phyloP scores from a whole-genome alignment of 1,284 basidiomycete genomes.

The Marasmius sp. region DNA sequence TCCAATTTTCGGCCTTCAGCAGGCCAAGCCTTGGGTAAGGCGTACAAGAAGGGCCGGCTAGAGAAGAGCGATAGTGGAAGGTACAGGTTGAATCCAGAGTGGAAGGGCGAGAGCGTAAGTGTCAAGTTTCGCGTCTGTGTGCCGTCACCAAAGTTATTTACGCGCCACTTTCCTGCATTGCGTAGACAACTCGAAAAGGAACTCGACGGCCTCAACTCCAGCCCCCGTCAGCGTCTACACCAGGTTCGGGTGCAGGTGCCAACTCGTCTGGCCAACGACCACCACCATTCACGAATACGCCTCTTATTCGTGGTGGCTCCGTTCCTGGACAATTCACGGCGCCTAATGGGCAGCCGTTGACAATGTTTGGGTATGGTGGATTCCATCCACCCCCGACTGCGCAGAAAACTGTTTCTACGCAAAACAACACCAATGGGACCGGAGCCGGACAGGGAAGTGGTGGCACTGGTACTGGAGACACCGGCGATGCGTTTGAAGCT shows the following conservation, averaged over 20 bases:
- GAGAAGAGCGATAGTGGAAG: constrained; percentile 70
- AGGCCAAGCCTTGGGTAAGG: constrained; percentile 81
- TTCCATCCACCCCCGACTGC: constrained; percentile 12
- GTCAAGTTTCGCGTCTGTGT: neutral
- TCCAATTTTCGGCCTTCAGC: constrained; percentile 83
- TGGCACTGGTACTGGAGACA: constrained; percentile 33
- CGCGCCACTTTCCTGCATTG: constrained; percentile 8
- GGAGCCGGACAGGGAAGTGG: neutral
- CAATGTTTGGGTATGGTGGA: constrained; percentile 25
- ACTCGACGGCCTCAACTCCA: constrained; percentile 68
- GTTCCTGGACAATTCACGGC: constrained; percentile 28
- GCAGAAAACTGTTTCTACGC: constrained; percentile 11
- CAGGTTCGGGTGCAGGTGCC: constrained; percentile 27
- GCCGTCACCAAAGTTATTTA: constrained; percentile 7
- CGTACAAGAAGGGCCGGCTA: constrained; percentile 72
- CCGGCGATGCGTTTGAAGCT: constrained; percentile 66
- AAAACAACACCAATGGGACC: neutral
- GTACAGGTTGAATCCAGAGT: constrained; percentile 68
- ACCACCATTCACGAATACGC: constrained; percentile 62
- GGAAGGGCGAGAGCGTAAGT: constrained; percentile 79
- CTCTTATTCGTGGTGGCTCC: constrained; percentile 38
- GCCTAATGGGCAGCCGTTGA: constrained; percentile 17
- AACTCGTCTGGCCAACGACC: constrained; percentile 27
- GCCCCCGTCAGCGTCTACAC: constrained; percentile 14
- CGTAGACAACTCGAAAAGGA: constrained; percentile 62